These are phyloP conservation scores for Solanum clarkiae DNA, from an alignment of 257 asterid genomes.

Conservation along the genomic window DNA sequence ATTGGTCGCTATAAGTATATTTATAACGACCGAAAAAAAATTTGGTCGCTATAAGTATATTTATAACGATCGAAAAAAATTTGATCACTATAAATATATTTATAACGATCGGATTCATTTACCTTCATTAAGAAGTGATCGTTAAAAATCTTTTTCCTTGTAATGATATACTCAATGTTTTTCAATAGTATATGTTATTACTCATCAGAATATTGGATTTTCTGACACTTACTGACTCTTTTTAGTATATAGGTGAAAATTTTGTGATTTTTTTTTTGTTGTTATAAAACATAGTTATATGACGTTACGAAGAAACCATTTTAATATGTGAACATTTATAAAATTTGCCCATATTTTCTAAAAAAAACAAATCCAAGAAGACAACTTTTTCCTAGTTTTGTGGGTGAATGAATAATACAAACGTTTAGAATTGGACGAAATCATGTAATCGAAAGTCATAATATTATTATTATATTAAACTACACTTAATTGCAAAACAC, in stretches of 20 bases:
- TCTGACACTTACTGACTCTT: too few species aligned
- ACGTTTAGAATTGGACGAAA: not conserved
- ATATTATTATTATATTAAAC: not conserved
- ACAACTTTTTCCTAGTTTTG: not conserved
- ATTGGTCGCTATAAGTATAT: too few species aligned
- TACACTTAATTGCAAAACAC: too few species aligned
- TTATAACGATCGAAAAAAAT: too few species aligned
- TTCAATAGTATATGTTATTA: not conserved
- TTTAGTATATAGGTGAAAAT: not conserved
- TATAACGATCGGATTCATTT: too few species aligned
- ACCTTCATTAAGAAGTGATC: too few species aligned
- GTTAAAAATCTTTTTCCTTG: too few species aligned
- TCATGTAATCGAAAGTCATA: not conserved
- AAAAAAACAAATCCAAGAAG: not conserved
- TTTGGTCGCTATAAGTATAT: too few species aligned
- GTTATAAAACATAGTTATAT: not conserved
- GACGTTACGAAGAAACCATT: not conserved
- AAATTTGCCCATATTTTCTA: not conserved
- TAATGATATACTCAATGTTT: not conserved
- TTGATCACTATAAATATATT: too few species aligned
- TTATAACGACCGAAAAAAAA: too few species aligned
- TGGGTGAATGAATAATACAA: not conserved
- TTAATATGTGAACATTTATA: not conserved
- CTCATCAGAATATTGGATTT: not conserved
- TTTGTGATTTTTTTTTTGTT: not conserved